Evolutionary conservation across 106 monocot species (phyloP).

Genomic region (Platanthera guangdongensis): DNA sequence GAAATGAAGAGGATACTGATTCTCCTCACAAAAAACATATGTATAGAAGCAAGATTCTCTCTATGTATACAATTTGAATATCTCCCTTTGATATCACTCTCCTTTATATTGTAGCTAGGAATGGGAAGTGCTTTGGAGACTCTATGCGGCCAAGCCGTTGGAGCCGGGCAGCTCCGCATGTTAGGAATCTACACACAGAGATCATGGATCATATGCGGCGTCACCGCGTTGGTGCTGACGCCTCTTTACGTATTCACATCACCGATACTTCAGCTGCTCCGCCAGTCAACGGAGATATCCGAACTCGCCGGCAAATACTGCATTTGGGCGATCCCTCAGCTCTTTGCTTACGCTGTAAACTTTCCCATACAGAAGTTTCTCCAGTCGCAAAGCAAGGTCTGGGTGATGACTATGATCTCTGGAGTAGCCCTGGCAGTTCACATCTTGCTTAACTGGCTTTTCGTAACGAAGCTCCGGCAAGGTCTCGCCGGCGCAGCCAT

Average conservation of each 20-base stretch:
- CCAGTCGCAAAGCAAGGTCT: conserved; percentile 80
- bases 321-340: conserved; percentile 55
- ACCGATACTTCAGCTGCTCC: conserved; percentile 45
- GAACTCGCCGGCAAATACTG: conserved; percentile 46
- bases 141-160: conserved; percentile 85
- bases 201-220: conserved; percentile 64
- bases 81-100: too few species aligned
- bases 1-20: too few species aligned
- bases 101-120: conserved; percentile 48
- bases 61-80: too few species aligned
- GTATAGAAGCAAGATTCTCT: too few species aligned
- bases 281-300: conserved; percentile 35
- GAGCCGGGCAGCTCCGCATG: conserved; percentile 62
- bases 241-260: conserved; percentile 64
- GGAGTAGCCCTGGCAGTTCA: conserved; percentile 48
- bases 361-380: conserved; percentile 92
- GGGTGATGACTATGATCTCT: conserved; percentile 66
- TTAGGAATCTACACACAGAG: conserved; percentile 80
- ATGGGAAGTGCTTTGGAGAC: conserved; percentile 94
- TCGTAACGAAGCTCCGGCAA: conserved; percentile 44
- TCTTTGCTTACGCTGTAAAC: conserved; percentile 71
- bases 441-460: conserved; percentile 54
- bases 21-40: too few species aligned
- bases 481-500: conserved; percentile 66
- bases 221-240: conserved; percentile 50